Evolutionary conservation across 2,329 filamentous ascomycete genomes (phyloP).

Genomic region (Exophiala lecanii-corni): DNA sequence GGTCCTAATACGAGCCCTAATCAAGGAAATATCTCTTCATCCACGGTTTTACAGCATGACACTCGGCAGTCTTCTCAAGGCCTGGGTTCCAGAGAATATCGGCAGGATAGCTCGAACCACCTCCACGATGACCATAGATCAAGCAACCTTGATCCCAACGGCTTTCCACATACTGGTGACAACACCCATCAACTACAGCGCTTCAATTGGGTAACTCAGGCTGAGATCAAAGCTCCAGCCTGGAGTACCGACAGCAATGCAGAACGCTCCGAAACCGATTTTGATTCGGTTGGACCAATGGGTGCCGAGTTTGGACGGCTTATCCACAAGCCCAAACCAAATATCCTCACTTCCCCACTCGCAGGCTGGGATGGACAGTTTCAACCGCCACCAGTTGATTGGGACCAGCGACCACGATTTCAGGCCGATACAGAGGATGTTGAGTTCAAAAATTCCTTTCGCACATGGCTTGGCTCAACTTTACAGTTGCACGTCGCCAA

Average conservation of each 20-base stretch:
- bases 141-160: too few relatives aligned
- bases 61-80: too few relatives aligned
- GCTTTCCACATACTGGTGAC: not conserved
- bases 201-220: conserved; percentile 10
- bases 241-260: conserved; percentile 19
- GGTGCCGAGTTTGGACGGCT: conserved; percentile 14
- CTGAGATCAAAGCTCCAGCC: conserved; percentile 10
- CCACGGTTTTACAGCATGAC: too few relatives aligned
- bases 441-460: conserved; percentile 27
- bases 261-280: conserved; percentile 20
- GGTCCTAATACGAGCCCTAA: too few relatives aligned
- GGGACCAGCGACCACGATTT: conserved; percentile 40
- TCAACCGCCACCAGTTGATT: conserved; percentile 44
- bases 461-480: conserved; percentile 28
- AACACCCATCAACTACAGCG: conserved; percentile 1
- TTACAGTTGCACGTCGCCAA: conserved; percentile 5
- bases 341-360: conserved; percentile 7
- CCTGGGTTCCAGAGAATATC: too few relatives aligned
- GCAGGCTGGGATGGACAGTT: conserved; percentile 44
- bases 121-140: not conserved
- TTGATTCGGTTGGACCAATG: conserved; percentile 11
- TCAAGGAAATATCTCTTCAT: too few relatives aligned
- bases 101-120: too few relatives aligned
- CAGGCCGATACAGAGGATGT: conserved; percentile 11
- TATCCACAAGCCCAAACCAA: conserved; percentile 7